phyloP scores from a whole-genome alignment of 2,329 filamentous ascomycete genomes.

The Byssoonygena ceratinophila region DNA sequence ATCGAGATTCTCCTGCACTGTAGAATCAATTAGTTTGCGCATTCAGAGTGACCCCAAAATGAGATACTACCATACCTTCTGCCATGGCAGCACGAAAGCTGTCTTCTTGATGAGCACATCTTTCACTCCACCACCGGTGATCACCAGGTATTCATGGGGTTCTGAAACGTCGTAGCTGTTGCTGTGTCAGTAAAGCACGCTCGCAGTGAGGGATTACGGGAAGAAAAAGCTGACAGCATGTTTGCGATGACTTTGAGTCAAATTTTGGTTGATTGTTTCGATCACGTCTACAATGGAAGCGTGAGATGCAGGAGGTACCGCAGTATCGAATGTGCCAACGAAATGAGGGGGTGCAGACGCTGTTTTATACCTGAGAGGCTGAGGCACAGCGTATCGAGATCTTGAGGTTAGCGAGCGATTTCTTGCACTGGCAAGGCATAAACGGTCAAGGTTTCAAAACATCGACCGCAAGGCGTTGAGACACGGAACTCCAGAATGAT shows the following conservation, averaged over 20 bases:
- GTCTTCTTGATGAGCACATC: constrained; percentile 71
- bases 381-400: background rate
- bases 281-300: background rate
- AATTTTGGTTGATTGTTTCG: no score
- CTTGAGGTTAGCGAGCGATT: background rate
- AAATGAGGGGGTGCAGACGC: background rate
- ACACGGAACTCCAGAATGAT: background rate
- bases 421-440: background rate
- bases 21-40: background rate
- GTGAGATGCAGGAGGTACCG: background rate
- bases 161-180: constrained; percentile 58
- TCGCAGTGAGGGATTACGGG: background rate
- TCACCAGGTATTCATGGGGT: constrained; percentile 75
- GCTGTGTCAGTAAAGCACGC: background rate
- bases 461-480: background rate
- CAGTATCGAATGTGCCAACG: background rate
- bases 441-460: background rate
- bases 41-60: background rate
- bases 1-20: constrained; percentile 32
- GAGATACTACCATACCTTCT: constrained; percentile 39
- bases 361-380: background rate
- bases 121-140: constrained; percentile 67
- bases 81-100: constrained; percentile 59
- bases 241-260: background rate
- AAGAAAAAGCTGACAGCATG: constrained; percentile 17